Percentiles rank a stretch among this genome's conserved stretches.
These are phyloP conservation scores for Debaryomycetaceae sp. DNA, from an alignment of 1,139 yeast genomes.

Conservation along the genomic window DNA sequence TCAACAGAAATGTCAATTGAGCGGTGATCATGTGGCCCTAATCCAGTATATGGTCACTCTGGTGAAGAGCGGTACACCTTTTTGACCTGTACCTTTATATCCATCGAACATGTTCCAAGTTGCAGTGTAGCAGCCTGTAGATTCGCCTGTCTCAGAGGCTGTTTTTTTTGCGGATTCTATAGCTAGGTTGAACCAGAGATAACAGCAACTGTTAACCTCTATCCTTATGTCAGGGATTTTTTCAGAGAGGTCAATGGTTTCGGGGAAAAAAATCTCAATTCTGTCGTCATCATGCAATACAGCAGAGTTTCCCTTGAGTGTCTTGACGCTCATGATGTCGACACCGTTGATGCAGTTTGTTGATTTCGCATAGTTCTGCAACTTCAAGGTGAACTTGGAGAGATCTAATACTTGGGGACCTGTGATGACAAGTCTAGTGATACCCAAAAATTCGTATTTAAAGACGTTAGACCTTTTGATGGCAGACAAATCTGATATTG, in stretches of 20 bases:
- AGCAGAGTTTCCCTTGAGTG: neutral
- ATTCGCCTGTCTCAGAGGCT: neutral
- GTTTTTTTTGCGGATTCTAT: conserved; percentile 8
- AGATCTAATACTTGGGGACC: conserved; percentile 1
- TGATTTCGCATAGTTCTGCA: conserved; percentile 6
- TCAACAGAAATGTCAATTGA: no score
- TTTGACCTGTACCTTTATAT: conserved; percentile 52
- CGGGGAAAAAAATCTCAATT: conserved; percentile 2
- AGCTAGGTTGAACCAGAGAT: conserved; percentile 29
- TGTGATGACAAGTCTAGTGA: conserved; percentile 5
- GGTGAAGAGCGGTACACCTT: conserved; percentile 55
- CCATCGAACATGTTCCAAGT: conserved; percentile 71
- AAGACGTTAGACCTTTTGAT: neutral
- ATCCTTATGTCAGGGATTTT: conserved; percentile 8
- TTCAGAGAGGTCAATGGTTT: conserved; percentile 2
- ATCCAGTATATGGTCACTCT: conserved; percentile 38
- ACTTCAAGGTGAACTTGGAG: conserved; percentile 3
- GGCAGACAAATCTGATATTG: neutral
- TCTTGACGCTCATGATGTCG: conserved; percentile 1
- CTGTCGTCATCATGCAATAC: neutral
- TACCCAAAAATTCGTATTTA: neutral
- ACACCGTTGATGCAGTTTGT: conserved; percentile 4
- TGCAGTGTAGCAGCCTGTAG: conserved; percentile 5
- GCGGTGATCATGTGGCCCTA: neutral
- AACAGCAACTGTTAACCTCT: conserved; percentile 14